Evolutionary conservation across 805 yeast genomes (phyloP), one percentile per base, ranked within the genome.

Genomic region (Starmera caribaea): DNA sequence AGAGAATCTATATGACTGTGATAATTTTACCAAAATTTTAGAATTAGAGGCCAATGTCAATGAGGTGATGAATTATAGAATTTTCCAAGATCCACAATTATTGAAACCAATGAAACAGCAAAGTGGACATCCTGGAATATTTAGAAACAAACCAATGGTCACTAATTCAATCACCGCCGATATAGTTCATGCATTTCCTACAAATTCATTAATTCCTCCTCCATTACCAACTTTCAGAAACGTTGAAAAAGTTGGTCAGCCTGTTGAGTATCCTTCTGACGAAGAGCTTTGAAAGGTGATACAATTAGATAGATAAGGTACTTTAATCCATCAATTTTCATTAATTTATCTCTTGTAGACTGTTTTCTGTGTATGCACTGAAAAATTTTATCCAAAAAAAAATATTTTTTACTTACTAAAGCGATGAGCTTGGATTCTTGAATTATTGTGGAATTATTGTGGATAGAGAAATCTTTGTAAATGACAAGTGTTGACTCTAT

Each of bases 241-340:
- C 50, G 76, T 79, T 8, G 89, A 82, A 46, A 77, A 74, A 53
- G 81, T 84, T 5, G 63, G 63, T 39, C 60, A 63, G 16, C 62
- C 72, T 11, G 61, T 73, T 1, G 65, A 62, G 30, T 73, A 70
- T 45, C 62, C 62, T 8, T 17, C 41, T 16, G 42, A 49, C 26
- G 41, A 38, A 14, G 34, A 26, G 11, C 30, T 14, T 9, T 36
- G 16, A 12, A 4, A 10, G 12, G n/a, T n/a, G n/a, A n/a, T n/a
- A n/a, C n/a, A n/a, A n/a, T n/a, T n/a, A n/a, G n/a, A n/a, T n/a
- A n/a, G n/a, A n/a, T n/a, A n/a, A n/a, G n/a, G n/a, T n/a, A n/a
- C n/a, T n/a, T n/a, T n/a, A n/a, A n/a, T n/a, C n/a, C n/a, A n/a
- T n/a, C n/a, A n/a, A n/a, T 10, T 10, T 28, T 28, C 30, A 10